These are phyloP conservation scores for Eucalyptus marginata DNA, from an alignment of 345 rosid genomes.

Conservation along the genomic window DNA sequence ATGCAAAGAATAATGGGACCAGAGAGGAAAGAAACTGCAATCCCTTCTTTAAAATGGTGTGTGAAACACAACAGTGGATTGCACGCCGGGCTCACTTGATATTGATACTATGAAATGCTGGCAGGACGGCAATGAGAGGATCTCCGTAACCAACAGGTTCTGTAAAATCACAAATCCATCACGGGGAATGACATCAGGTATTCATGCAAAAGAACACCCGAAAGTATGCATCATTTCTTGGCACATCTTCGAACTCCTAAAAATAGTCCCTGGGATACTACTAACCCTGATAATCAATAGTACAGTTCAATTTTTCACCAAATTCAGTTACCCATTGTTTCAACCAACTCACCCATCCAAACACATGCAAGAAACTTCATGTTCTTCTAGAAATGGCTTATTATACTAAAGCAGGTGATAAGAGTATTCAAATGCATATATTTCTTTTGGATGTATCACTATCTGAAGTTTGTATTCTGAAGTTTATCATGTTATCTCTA, in stretches of 20 bases:
- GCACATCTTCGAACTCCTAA: neutral
- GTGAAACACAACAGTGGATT: neutral
- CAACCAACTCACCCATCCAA: neutral
- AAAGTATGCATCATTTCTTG: neutral
- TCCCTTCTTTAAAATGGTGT: neutral
- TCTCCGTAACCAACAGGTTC: conserved; percentile 84
- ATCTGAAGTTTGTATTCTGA: neutral
- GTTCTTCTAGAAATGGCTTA: neutral
- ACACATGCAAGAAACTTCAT: neutral
- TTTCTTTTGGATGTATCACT: neutral
- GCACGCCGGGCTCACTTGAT: conserved; percentile 19
- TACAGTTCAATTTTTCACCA: neutral
- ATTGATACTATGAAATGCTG: conserved; percentile 60
- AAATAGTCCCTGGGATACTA: neutral
- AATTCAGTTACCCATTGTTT: neutral
- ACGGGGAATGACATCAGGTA: neutral
- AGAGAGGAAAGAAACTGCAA: neutral
- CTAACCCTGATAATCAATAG: neutral
- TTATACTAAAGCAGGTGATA: neutral
- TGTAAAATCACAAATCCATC: conserved; percentile 11
- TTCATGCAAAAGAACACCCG: neutral
- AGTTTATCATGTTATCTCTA: neutral
- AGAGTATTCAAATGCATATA: neutral
- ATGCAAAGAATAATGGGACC: neutral
- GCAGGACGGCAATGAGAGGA: conserved; percentile 78